Base-by-base conservation (phyloP, 1,284 basidiomycete species). In the Trametes pubescens region DNA sequence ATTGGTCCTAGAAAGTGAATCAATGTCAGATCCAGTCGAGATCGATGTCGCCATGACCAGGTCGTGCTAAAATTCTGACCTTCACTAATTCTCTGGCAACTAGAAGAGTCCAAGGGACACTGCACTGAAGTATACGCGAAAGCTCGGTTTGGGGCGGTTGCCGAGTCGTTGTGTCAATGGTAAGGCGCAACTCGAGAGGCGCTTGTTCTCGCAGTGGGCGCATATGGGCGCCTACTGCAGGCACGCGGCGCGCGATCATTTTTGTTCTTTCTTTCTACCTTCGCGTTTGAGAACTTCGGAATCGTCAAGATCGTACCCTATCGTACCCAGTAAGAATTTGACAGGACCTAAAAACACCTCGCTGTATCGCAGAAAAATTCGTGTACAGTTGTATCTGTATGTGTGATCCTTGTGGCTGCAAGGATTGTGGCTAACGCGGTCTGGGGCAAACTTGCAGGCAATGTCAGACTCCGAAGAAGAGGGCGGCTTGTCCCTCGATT, bases 401-500 rank as follows among this genome's bases (percentile, higher is more conserved):
- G 38, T 40, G 38, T 14, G 11, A 40, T 9, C 16, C 5, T 44
- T 21, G 43, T 22, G n/a, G 18, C 43, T 38, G 37, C 2, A 22
- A 44, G n/a, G n/a, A n/a, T 21, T 44, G 16, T n/a, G 18, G 8
- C 14, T 18, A 9, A 44, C 43, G 43, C n/a, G n/a, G n/a, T 22
- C 4, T 44, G 4, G 16, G 43, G 5, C 21, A 44, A 44, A 1
- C n/a, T 11, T 26, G 14, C 44, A 47, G 44, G 24, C 2, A 13
- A 66, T 65, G 65, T 67, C 61, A 21, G 68, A 69, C 24, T 59
- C 66, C 1, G 65, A 68, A 16, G 67, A 68, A 29, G 74, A 74
- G 4, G 65, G 24, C 0, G 66, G 71, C 14, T 62, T 82, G 11
- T 70, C 60, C 14, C 77, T 81, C 0, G 75, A 71, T 22, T 51